Conservation (phyloP, 2,329 filamentous ascomycete genomes). For the Penicillium sp. region DNA sequence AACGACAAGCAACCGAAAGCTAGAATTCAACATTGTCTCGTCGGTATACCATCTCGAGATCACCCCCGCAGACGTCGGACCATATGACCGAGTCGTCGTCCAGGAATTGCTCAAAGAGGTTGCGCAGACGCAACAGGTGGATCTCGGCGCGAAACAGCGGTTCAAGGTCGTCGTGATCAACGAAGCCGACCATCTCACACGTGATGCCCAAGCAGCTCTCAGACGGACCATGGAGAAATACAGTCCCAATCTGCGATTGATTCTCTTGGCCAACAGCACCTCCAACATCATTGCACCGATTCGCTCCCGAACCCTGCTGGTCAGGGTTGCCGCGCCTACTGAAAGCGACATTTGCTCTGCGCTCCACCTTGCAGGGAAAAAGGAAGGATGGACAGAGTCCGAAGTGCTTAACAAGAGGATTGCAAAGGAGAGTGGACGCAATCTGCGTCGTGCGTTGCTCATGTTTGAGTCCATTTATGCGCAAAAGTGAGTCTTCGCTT, state of each 20-base stretch:
- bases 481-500: conserved; percentile 71
- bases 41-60: conserved; percentile 98
- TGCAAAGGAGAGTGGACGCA: conserved; percentile 85
- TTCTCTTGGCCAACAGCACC: conserved; percentile 90
- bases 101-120: conserved; percentile 97
- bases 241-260: conserved; percentile 87
- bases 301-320: conserved; percentile 82
- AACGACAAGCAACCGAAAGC: conserved; percentile 90
- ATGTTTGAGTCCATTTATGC: conserved; percentile 98
- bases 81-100: conserved; percentile 91
- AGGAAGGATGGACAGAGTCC: conserved; percentile 78
- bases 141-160: conserved; percentile 80
- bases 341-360: conserved; percentile 81
- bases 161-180: conserved; percentile 99
- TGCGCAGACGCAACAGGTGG: conserved; percentile 98
- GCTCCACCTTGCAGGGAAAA: conserved; percentile 67
- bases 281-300: conserved; percentile 99
- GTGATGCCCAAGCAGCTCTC: conserved; percentile 93
- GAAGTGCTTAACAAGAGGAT: conserved; percentile 78
- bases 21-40: conserved; percentile 98
- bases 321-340: conserved; percentile 85
- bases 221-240: conserved; percentile 99
- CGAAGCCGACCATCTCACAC: conserved; percentile 89
- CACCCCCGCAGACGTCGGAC: conserved; percentile 93
- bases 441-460: conserved; percentile 81